These are phyloP conservation scores for Zasmidium angulare DNA, from an alignment of 2,329 filamentous ascomycete genomes.

Conservation along the genomic window DNA sequence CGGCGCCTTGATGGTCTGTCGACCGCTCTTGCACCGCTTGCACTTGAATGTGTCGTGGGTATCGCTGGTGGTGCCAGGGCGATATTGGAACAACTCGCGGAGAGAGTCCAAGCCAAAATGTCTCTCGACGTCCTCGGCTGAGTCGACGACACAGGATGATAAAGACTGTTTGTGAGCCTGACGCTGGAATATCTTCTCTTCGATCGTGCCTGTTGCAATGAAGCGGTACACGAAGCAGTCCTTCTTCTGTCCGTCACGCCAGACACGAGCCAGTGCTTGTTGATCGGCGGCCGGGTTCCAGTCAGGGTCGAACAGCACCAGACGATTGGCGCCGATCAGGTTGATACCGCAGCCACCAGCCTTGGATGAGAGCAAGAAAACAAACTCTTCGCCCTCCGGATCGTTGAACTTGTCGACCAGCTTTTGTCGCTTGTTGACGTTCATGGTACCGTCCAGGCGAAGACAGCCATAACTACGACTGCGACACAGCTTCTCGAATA, in stretches of 20 bases:
- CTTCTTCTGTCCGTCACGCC: slow-evolving; percentile 98
- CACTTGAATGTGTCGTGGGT: slow-evolving; percentile 99
- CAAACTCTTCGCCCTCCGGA: slow-evolving; percentile 82
- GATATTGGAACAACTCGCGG: slow-evolving; percentile 91
- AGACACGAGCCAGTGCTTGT: slow-evolving; percentile 93
- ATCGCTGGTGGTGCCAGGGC: slow-evolving; percentile 79
- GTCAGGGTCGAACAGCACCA: slow-evolving; percentile 89
- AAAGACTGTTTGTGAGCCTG: slow-evolving; percentile 97
- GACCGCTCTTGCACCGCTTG: slow-evolving; percentile 81
- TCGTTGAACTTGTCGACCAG: slow-evolving; percentile 98
- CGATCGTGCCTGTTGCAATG: slow-evolving; percentile 95
- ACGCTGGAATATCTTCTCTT: slow-evolving; percentile 98
- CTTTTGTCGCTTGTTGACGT: slow-evolving; percentile 94
- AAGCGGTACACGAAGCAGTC: slow-evolving; percentile 99
- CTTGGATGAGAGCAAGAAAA: slow-evolving; percentile 95
- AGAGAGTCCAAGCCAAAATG: slow-evolving; percentile 92
- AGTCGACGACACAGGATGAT: slow-evolving; percentile 94
- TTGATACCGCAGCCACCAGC: slow-evolving; percentile 96
- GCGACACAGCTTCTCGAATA: slow-evolving; percentile 90
- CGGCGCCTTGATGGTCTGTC: slow-evolving; percentile 83
- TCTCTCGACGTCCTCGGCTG: slow-evolving; percentile 92
- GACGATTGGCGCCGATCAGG: slow-evolving; percentile 87
- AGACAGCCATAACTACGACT: slow-evolving; percentile 80
- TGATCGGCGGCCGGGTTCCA: slow-evolving; percentile 99
- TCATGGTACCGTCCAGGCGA: slow-evolving; percentile 95